Base-by-base conservation (phyloP, 495 filamentous ascomycete genomes). In the Parachaetomium inaequale region DNA sequence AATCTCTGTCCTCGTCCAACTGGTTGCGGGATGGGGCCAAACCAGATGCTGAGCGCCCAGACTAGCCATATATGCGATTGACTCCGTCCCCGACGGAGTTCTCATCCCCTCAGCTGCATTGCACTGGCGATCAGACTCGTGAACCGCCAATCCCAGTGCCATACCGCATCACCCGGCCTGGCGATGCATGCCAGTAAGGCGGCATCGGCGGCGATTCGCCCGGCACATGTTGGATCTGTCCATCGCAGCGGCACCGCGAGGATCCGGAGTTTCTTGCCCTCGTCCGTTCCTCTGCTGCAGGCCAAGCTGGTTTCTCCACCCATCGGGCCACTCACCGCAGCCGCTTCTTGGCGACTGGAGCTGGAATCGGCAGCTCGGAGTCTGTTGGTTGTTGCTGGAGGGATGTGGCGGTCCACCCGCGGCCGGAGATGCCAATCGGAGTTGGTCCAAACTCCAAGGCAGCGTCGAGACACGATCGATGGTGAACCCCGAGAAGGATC, bases 361-460 rank as follows among this genome's bases (percentile, higher is more conserved):
- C 15, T 21, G 14, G 31, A 57, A 25, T 32, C 40, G n/a, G 55
- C 40, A 57, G n/a, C n/a, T 43, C 55, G 38, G 40, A 31, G 40
- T 46, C 25, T 32, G 38, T 25, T 23, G 10, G n/a, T 4, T 25
- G 12, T 31, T 43, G 10, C 36, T 23, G n/a, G 7, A 6, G 7
- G 26, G 26, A 15, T 12, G 40, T 40, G 8, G 42, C 2, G 36
- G 42, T 42, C n/a, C 34, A 46, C 21, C 15, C 3, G 36, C 15
- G 40, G n/a, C 17, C 28, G 40, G n/a, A 7, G n/a, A 46, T 57
- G 55, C 55, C 38, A 57, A 57, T 57, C 55, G 55, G 55, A 57
- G 40, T 57, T 57, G 38, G 26, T 26, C 45, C 45, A 15, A 46
- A 46, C 42, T 46, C 42, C 42, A 21, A 23, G 42, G 3, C n/a